These are phyloP conservation scores for Penicillium thymicola DNA, from an alignment of 2,329 filamentous ascomycete genomes.

Conservation along the genomic window DNA sequence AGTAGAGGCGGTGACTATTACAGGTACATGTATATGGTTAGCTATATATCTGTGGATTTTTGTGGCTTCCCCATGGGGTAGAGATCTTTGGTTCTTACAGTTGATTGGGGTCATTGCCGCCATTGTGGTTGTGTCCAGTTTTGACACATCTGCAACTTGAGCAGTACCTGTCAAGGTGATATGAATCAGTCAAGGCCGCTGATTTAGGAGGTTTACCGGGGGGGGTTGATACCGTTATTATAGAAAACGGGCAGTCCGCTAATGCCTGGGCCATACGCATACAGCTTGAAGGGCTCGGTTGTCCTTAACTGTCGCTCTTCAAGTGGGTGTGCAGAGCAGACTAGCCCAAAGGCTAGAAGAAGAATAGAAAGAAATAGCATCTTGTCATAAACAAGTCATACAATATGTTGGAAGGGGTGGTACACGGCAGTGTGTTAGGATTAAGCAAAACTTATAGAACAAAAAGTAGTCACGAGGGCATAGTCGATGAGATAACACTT, in stretches of 20 bases:
- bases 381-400: not conserved
- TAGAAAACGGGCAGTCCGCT: slow-evolving; percentile 15
- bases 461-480: not conserved
- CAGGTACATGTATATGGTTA: not conserved
- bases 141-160: slow-evolving; percentile 5
- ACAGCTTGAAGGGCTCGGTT: slow-evolving; percentile 7
- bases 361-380: not conserved
- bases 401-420: not conserved
- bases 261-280: slow-evolving; percentile 14
- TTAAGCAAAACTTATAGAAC: not conserved
- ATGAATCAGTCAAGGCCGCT: not conserved
- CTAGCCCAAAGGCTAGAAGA: not conserved
- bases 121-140: slow-evolving; percentile 1
- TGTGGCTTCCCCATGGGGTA: not conserved
- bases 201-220: not conserved
- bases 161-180: slow-evolving; percentile 5
- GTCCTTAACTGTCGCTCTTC: slow-evolving; percentile 1
- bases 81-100: slow-evolving; percentile 5
- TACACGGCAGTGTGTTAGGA: not conserved
- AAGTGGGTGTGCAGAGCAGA: slow-evolving; percentile 8
- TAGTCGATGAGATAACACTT: not conserved
- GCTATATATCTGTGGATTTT: not conserved
- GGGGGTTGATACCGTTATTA: slow-evolving; percentile 5
- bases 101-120: slow-evolving; percentile 4
- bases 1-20: slow-evolving; percentile 1